A percentile compares a stretch with the other conserved stretches of the same genome.
Evolutionary conservation across 2,329 filamentous ascomycete species (phyloP).

Genomic region (Ophiocordyceps camponoti-leonardi): DNA sequence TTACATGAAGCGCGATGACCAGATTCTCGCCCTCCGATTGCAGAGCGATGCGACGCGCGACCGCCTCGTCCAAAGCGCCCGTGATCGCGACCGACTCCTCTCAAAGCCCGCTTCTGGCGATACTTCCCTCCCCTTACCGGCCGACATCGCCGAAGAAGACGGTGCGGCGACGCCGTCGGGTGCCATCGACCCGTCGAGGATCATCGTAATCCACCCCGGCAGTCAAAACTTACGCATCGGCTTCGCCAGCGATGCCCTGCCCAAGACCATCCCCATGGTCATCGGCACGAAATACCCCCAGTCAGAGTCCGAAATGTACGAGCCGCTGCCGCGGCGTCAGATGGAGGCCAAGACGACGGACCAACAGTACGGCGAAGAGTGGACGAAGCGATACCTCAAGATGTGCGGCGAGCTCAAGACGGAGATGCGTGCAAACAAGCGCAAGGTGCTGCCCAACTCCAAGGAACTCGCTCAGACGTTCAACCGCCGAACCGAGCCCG

Average conservation of each 20-base stretch:
- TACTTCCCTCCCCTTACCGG: conserved; percentile 34
- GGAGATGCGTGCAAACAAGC: conserved; percentile 85
- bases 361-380: conserved; percentile 76
- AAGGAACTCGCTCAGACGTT: conserved; percentile 92
- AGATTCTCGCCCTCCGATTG: conserved; percentile 74
- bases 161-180: conserved; percentile 36
- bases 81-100: conserved; percentile 72
- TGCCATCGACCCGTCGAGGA: conserved; percentile 63
- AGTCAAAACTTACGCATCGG: conserved; percentile 93
- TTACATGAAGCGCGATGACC: conserved; percentile 95
- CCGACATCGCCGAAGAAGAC: conserved; percentile 41
- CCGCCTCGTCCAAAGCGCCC: conserved; percentile 66
- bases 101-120: conserved; percentile 58
- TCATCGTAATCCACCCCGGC: conserved; percentile 87
- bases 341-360: conserved; percentile 47
- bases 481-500: conserved; percentile 69
- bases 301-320: conserved; percentile 71
- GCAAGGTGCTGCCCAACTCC: conserved; percentile 89
- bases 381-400: conserved; percentile 55
- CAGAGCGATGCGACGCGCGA: conserved; percentile 78
- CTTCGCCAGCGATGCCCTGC: conserved; percentile 85
- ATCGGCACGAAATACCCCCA: conserved; percentile 63
- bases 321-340: conserved; percentile 58
- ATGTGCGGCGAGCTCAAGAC: conserved; percentile 77
- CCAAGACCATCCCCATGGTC: conserved; percentile 86